A percentile compares a stretch with the other conserved stretches of the same genome.
Conservation (phyloP, 192 early-diverging fungal species). For the Coemansia erecta region DNA sequence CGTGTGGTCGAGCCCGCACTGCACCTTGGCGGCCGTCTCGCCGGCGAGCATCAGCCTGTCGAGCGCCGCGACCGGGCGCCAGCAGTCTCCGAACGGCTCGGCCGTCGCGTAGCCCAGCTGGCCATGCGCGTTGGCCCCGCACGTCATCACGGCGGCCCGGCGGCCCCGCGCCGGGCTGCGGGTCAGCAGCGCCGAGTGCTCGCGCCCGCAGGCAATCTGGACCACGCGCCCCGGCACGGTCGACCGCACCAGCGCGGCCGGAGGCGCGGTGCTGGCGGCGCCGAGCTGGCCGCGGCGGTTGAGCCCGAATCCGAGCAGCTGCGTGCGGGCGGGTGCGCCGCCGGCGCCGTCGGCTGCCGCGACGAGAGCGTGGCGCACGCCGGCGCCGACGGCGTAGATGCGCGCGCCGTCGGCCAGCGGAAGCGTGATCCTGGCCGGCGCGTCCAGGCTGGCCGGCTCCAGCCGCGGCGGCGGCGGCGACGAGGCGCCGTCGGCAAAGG, state of each 20-base stretch:
- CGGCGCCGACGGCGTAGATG: constrained; percentile 37
- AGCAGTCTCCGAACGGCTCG: constrained; percentile 29
- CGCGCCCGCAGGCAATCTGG: constrained; percentile 62
- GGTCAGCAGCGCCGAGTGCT: constrained; percentile 63
- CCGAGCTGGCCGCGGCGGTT: constrained; percentile 58
- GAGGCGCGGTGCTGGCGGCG: neutral
- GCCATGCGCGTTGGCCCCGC: constrained; percentile 69
- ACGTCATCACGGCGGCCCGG: constrained; percentile 40
- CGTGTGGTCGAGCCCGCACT: constrained; percentile 71
- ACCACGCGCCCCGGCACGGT: constrained; percentile 28
- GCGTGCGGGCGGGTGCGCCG: constrained; percentile 17
- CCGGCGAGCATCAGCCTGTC: constrained; percentile 16
- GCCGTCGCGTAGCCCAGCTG: constrained; percentile 54
- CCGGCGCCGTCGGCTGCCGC: constrained; percentile 10
- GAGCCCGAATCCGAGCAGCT: constrained; percentile 51
- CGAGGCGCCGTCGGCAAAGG: constrained; percentile 10
- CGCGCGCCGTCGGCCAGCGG: neutral
- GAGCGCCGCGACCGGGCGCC: constrained; percentile 14
- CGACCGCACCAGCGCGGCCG: constrained; percentile 9
- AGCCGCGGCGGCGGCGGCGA: neutral
- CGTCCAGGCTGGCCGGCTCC: neutral
- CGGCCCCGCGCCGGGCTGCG: neutral
- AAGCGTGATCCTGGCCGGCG: constrained; percentile 18
- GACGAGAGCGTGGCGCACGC: constrained; percentile 37
- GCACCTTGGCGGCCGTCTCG: constrained; percentile 52